phyloP scores from a whole-genome alignment of 805 yeast genomes.

The Wickerhamomyces subpelliculosus region DNA sequence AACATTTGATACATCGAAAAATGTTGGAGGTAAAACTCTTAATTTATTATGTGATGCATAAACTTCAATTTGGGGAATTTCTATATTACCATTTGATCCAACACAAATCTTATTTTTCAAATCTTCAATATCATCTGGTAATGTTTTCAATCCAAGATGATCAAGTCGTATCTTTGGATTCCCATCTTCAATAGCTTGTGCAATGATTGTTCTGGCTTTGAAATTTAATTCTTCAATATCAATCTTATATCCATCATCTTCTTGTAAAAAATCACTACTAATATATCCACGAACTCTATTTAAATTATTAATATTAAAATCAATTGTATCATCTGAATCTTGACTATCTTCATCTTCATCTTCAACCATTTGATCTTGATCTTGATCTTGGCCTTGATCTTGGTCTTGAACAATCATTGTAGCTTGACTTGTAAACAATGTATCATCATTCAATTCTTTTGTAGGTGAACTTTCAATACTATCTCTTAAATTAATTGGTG shows the following conservation, averaged over 20 bases:
- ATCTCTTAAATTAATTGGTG: slow-evolving; percentile 12
- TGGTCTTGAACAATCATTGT: slow-evolving; percentile 9
- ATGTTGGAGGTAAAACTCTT: slow-evolving; percentile 38
- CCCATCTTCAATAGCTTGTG: slow-evolving; percentile 41
- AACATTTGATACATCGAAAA: slow-evolving; percentile 43
- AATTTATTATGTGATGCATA: slow-evolving; percentile 45
- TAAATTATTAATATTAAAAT: slow-evolving; percentile 18
- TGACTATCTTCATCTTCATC: slow-evolving; percentile 1
- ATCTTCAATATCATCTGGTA: slow-evolving; percentile 56
- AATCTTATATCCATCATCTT: slow-evolving; percentile 17
- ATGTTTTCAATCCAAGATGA: slow-evolving; percentile 35
- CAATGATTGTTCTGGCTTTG: slow-evolving; percentile 34
- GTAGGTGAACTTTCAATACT: slow-evolving; percentile 19
- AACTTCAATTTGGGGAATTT: slow-evolving; percentile 35
- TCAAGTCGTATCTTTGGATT: slow-evolving; percentile 40
- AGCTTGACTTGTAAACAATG: slow-evolving; percentile 19
- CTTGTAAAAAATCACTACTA: slow-evolving; percentile 14
- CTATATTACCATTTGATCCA: slow-evolving; percentile 25
- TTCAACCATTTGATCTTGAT: slow-evolving; percentile 1
- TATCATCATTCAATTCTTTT: too few relatives aligned
- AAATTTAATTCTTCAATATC: slow-evolving; percentile 10
- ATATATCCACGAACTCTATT: slow-evolving; percentile 18
- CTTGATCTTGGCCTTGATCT: slow-evolving; percentile 5
- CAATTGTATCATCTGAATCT: slow-evolving; percentile 12
- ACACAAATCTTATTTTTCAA: slow-evolving; percentile 47